These are phyloP conservation scores for Alectoria sarmentosa DNA, from an alignment of 495 filamentous ascomycete genomes.

Conservation along the genomic window DNA sequence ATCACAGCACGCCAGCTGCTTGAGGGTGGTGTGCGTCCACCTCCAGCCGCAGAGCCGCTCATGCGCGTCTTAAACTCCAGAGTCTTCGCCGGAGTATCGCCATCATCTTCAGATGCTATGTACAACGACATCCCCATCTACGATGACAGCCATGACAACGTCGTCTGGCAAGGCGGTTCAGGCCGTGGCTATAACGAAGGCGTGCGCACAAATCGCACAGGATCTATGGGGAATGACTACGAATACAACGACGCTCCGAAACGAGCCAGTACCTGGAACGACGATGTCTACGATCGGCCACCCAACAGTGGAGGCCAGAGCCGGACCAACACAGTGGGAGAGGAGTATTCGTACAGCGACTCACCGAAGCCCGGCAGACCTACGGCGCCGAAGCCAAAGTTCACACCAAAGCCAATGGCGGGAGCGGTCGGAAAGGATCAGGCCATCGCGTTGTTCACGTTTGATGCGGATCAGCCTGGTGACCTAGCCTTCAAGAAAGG, in stretches of 20 bases:
- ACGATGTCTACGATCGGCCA: conserved; percentile 76
- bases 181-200: conserved; percentile 75
- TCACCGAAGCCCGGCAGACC: conserved; percentile 53
- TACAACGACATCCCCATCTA: conserved; percentile 96
- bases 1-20: conserved; percentile 79
- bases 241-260: conserved; percentile 60
- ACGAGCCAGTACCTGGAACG: conserved; percentile 76
- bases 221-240: conserved; percentile 44
- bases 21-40: conserved; percentile 66
- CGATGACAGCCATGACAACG: conserved; percentile 77
- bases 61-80: conserved; percentile 78
- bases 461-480: conserved; percentile 87
- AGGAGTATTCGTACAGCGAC: conserved; percentile 56
- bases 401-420: conserved; percentile 51
- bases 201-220: conserved; percentile 51
- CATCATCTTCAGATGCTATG: conserved; percentile 53
- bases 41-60: conserved; percentile 74
- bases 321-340: conserved; percentile 43
- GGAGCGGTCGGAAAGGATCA: conserved; percentile 68
- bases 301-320: conserved; percentile 38
- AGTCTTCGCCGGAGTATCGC: conserved; percentile 63
- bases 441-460: conserved; percentile 82
- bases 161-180: conserved; percentile 81
- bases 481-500: conserved; percentile 97
- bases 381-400: conserved; percentile 81